Evolutionary conservation across 108 stramenopile species (phyloP).

Genomic region (Pseudonitzschia pungens): DNA sequence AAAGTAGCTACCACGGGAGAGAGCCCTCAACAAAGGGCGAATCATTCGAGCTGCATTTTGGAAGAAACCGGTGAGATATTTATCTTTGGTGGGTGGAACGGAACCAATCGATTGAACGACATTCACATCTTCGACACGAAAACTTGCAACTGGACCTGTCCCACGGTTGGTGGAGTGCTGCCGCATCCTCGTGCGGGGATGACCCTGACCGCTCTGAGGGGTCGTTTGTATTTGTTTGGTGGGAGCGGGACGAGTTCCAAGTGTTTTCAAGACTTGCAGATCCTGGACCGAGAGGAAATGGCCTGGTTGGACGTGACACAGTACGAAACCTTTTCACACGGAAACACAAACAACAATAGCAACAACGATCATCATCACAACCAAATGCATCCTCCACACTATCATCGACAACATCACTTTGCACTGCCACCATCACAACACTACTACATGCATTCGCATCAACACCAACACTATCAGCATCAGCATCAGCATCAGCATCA

Average conservation of each 20-base stretch:
- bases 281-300: slow-evolving; percentile 82
- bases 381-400: slow-evolving; percentile 13
- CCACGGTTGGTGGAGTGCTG: slow-evolving; percentile 63
- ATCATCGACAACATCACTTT: slow-evolving; percentile 3
- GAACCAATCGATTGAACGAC: slow-evolving; percentile 83
- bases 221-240: slow-evolving; percentile 88
- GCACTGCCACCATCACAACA: background rate
- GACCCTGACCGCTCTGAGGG: slow-evolving; percentile 86
- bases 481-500: slow-evolving; percentile 1
- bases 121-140: slow-evolving; percentile 85
- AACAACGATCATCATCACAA: slow-evolving; percentile 17
- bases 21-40: slow-evolving; percentile 83
- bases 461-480: background rate
- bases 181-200: slow-evolving; percentile 94
- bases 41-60: slow-evolving; percentile 86
- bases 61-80: slow-evolving; percentile 80
- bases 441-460: slow-evolving; percentile 6
- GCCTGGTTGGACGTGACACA: slow-evolving; percentile 70
- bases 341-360: slow-evolving; percentile 15
- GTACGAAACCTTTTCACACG: slow-evolving; percentile 23
- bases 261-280: slow-evolving; percentile 92
- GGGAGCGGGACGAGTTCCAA: slow-evolving; percentile 84
- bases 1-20: slow-evolving; percentile 70
- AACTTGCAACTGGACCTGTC: slow-evolving; percentile 80
- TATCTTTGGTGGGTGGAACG: slow-evolving; percentile 96